Conservation (phyloP, 176 grass and related monocot species). For the Olyra latifolia region DNA sequence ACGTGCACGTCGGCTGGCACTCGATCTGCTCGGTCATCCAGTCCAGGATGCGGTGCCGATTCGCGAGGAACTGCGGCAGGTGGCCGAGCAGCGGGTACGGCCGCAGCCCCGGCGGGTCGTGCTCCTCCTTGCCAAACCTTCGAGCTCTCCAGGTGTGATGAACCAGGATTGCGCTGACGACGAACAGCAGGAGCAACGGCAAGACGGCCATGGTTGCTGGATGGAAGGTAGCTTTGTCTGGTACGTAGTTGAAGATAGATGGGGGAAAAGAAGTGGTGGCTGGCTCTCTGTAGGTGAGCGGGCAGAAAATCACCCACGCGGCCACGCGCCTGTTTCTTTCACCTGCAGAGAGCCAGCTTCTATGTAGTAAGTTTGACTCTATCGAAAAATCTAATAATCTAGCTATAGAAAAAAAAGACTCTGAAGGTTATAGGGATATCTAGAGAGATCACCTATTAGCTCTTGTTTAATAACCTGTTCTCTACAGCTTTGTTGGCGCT, state of each 20-base stretch:
- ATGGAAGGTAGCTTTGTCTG: neutral
- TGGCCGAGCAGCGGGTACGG: conserved; percentile 66
- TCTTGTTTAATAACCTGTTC: too few species aligned
- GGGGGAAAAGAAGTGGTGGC: too few species aligned
- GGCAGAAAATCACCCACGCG: neutral
- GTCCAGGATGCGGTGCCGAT: conserved; percentile 56
- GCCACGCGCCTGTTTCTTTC: too few species aligned
- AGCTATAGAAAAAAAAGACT: too few species aligned
- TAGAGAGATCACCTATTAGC: too few species aligned
- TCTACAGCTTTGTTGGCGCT: too few species aligned
- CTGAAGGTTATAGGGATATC: too few species aligned
- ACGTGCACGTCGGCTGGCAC: conserved; percentile 39
- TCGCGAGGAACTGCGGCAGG: conserved; percentile 63
- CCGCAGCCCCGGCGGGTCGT: neutral
- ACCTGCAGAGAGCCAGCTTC: too few species aligned
- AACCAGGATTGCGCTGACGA: conserved; percentile 12
- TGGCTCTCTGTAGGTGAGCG: too few species aligned
- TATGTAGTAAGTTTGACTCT: too few species aligned
- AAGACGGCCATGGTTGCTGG: conserved; percentile 20
- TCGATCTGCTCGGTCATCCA: conserved; percentile 48
- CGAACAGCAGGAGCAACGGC: conserved; percentile 17
- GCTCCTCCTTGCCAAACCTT: neutral
- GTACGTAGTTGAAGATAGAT: neutral
- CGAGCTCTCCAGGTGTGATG: neutral
- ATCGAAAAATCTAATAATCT: too few species aligned